These are phyloP conservation scores for Leptographium wingfieldii DNA, from an alignment of 2,329 filamentous ascomycete species.

Conservation along the genomic window DNA sequence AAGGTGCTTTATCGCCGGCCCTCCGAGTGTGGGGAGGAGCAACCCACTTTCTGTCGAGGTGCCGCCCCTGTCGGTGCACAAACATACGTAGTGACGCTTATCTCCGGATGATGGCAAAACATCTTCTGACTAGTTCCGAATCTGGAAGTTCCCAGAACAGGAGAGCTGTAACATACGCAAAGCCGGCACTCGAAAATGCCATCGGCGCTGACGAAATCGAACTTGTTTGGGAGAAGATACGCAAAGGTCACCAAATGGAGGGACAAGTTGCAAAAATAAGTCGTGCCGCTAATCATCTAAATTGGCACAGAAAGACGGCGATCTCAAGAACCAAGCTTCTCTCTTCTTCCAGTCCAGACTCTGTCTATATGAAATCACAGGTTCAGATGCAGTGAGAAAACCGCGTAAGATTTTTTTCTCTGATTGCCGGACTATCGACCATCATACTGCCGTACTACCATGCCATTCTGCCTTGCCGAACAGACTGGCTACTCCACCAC, in stretches of 20 bases:
- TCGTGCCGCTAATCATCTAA: too few species aligned
- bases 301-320: too few species aligned
- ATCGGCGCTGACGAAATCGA: not conserved
- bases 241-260: too few species aligned
- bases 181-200: not conserved
- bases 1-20: not conserved
- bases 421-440: not conserved
- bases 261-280: too few species aligned
- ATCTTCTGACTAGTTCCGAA: not conserved
- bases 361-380: too few species aligned
- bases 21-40: not conserved
- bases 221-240: not conserved
- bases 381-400: too few species aligned
- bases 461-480: not conserved
- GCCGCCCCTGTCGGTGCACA: not conserved
- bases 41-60: not conserved
- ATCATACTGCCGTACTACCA: not conserved
- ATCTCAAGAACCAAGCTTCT: too few species aligned
- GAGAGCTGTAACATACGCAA: not conserved
- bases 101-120: not conserved
- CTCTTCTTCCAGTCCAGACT: too few species aligned
- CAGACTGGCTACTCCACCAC: not conserved
- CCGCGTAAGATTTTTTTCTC: too few species aligned
- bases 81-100: not conserved
- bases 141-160: not conserved